These are phyloP conservation scores for Tritrichomonas musculus DNA, from an alignment of 208 protist genomes.

Conservation along the genomic window DNA sequence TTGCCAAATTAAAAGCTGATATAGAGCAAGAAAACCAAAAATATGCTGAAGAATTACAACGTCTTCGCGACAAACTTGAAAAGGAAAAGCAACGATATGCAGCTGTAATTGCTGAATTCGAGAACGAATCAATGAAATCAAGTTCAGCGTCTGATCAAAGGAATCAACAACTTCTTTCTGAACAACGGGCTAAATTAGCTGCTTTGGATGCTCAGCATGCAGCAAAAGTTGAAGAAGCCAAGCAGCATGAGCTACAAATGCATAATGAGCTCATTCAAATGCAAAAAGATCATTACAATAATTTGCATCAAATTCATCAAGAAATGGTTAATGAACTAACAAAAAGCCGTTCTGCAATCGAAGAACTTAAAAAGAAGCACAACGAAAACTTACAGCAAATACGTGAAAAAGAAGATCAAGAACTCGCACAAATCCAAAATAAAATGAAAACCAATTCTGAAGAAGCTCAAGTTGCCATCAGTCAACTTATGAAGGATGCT, in stretches of 20 bases:
- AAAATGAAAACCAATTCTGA: neutral
- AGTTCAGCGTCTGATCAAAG: neutral
- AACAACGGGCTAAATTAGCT: neutral
- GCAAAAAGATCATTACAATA: neutral
- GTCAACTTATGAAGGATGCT: neutral
- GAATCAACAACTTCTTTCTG: neutral
- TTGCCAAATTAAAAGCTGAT: neutral
- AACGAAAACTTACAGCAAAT: neutral
- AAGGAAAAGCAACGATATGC: neutral
- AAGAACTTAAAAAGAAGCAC: neutral
- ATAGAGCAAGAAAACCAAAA: slow-evolving; percentile 17
- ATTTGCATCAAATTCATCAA: neutral
- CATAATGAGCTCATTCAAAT: neutral
- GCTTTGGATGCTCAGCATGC: neutral
- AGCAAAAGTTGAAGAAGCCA: neutral
- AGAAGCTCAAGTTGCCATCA: neutral
- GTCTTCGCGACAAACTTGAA: neutral
- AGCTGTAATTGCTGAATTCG: neutral
- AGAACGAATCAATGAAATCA: neutral
- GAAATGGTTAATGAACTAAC: neutral
- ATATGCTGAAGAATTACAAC: neutral
- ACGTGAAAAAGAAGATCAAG: neutral
- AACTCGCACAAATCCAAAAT: neutral
- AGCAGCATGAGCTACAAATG: neutral
- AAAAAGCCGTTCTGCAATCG: neutral